A percentile compares a stretch with the other conserved stretches of the same genome.
Evolutionary conservation across 257 asterid genomes (phyloP).

Genomic region (Petrea volubilis): DNA sequence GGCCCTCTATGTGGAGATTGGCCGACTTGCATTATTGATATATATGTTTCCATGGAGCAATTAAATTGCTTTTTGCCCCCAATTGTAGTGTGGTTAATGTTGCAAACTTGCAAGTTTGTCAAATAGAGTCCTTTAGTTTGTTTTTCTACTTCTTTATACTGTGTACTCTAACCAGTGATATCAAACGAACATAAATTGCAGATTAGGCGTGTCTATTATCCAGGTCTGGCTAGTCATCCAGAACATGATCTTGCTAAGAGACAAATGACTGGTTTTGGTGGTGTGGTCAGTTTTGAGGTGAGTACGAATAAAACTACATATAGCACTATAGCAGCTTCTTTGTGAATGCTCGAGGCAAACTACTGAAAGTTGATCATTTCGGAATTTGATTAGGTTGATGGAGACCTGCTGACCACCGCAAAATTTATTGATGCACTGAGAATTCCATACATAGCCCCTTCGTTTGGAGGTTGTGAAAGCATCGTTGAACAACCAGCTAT

Average conservation of each 20-base stretch:
- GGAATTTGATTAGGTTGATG: conserved; percentile 60
- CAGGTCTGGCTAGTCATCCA: conserved; percentile 86
- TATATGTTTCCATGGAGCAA: neutral
- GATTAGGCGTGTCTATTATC: conserved; percentile 76
- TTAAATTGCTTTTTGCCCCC: neutral
- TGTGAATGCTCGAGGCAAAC: neutral
- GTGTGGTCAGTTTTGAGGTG: conserved; percentile 94
- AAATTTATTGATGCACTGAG: conserved; percentile 71
- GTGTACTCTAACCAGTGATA: neutral
- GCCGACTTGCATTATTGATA: neutral
- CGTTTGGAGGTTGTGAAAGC: conserved; percentile 95
- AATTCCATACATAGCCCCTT: conserved; percentile 90
- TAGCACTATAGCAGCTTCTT: neutral
- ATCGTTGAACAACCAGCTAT: conserved; percentile 93
- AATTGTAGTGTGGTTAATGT: neutral
- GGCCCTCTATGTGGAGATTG: neutral
- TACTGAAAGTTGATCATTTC: conserved; percentile 8
- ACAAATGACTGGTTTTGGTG: conserved; percentile 93
- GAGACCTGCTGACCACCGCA: conserved; percentile 71
- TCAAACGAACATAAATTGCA: conserved; percentile 29
- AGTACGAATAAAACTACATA: conserved; percentile 21
- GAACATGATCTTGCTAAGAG: conserved; percentile 73
- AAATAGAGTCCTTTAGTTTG: neutral
- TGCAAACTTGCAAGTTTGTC: neutral
- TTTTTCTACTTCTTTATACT: neutral